These are phyloP conservation scores for Vitis labrusca DNA, from an alignment of 164 flowering plant genomes.

Conservation along the genomic window DNA sequence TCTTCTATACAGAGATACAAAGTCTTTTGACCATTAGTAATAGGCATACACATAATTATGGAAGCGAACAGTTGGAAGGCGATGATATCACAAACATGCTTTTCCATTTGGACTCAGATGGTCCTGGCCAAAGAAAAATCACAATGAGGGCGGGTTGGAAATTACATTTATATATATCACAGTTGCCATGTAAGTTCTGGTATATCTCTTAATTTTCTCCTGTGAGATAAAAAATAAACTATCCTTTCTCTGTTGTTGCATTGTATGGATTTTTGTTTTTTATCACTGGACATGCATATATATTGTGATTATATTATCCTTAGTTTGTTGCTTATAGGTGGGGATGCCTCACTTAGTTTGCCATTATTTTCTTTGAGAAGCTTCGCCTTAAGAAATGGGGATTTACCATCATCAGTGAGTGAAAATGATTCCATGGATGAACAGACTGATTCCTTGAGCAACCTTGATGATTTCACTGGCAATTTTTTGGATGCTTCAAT, in stretches of 20 bases:
- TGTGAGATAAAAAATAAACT: not conserved
- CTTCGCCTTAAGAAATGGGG: conserved; percentile 19
- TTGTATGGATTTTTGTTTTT: not conserved
- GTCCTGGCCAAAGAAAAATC: conserved; percentile 35
- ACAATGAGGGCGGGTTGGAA: conserved; percentile 62
- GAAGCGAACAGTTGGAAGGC: conserved; percentile 19
- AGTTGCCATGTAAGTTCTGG: conserved; percentile 80
- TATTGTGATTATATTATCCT: not conserved
- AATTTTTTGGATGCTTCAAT: conserved; percentile 16
- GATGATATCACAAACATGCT: conserved; percentile 25
- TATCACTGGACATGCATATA: not conserved
- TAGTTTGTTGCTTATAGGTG: conserved; percentile 49
- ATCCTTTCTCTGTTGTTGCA: not conserved
- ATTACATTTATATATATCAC: conserved; percentile 84
- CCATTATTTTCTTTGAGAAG: conserved; percentile 14
- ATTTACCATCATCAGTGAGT: conserved; percentile 3
- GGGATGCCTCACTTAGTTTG: conserved; percentile 57
- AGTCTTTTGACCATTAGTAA: conserved; percentile 12
- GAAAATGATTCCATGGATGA: not conserved
- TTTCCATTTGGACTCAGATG: conserved; percentile 34
- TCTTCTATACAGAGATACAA: conserved; percentile 67
- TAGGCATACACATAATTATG: conserved; percentile 6
- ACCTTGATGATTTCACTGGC: conserved; percentile 5
- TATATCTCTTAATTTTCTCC: not conserved
- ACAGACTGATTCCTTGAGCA: too few species aligned